Evolutionary conservation across 495 filamentous ascomycete genomes (phyloP), one percentile per base, ranked within the genome.

Genomic region (Umbilicaria muhlenbergii): DNA sequence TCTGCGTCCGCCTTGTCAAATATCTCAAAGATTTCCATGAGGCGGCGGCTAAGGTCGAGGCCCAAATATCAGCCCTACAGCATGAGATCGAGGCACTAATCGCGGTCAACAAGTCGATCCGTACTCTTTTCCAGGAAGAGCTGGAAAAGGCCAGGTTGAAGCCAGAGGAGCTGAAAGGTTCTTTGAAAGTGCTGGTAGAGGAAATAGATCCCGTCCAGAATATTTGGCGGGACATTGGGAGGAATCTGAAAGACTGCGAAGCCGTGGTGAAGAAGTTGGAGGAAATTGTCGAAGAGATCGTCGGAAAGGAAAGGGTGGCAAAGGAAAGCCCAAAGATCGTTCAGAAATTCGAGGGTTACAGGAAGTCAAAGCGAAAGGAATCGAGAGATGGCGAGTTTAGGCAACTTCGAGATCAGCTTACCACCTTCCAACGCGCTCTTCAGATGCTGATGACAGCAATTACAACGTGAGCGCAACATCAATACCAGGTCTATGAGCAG

Each of bases 401-500:
- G 11, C 28, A 47, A 33, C 44, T 56, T 21, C 45, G 44, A 21
- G 32, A 43, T 37, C 49, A 46, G 38, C 38, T 58, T 11, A 39
- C 51, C n/a, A 49, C 32, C 7, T 50, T 42, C 24, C 49, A 58
- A 11, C 45, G 45, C 32, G 47, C 41, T n/a, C 47, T 58, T 34
- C 51, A 54, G 33, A 42, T 58, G 11, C 38, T 51, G 32, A 42
- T 57, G 15, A 48, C 32, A 38, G 38, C 43, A 40, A 50, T 55
- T 33, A 47, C 24, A 16, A 13, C 45, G 47, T 55, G 11, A 42
- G 47, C 10, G 11, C 10, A 35, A 61, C n/a, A 58, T 54, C 35
- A 55, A 49, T 45, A 48, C 46, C 19, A 63, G 51, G 44, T 66
- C 62, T 6, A 65, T 43, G n/a, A 28, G 6, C 24, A 28, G 24